Evolutionary conservation across 164 flowering plant genomes (phyloP), one percentile per base, ranked within the genome.

Genomic region (Echeveria elegans): DNA sequence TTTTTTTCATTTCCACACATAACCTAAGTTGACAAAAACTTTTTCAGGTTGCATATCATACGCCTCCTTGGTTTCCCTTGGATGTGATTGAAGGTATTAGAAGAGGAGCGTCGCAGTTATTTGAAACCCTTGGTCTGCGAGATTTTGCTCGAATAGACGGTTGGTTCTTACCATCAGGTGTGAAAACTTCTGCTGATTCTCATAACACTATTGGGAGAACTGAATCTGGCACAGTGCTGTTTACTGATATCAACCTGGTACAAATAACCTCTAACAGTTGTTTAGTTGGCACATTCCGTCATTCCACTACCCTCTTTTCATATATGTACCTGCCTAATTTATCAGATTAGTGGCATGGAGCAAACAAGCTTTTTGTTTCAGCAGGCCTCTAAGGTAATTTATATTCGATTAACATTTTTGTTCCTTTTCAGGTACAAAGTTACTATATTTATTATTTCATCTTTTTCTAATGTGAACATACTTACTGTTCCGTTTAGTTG

Each of bases 121-220:
- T 92, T 73, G 76, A 81, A 74, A 72, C 63, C 48, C 82, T 92
- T 78, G 90, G 90, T 65, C 78, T 92, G 6, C 77, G 83, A 70
- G 96, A 92, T 78, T 89, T 92, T 89, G 97, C 96, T 71, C 85
- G 94, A 28, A 86, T 92, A 66, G 97, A 92, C 85, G 97, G 97
- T 67, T 92, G 97, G 96, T 87, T 81, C 82, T 72, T 92, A 68
- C 92, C 97, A 50, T 73, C 88, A 58, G 70, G 80, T 37, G 36
- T 72, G 69, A 19, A 68, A 50, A 23, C 41, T 0, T 63, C 75
- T 4, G 68, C 74, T 30, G 74, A 77, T 68, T 65, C 76, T 26
- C 77, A 67, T 21, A 73, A 71, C 23, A 75, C 74, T 70, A 77
- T 82, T 71, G 94, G 90, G 63, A 72, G 56, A 69, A 79, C 81